Base-by-base conservation (phyloP, 2,329 filamentous ascomycete species). In the Alternaria burnsii region DNA sequence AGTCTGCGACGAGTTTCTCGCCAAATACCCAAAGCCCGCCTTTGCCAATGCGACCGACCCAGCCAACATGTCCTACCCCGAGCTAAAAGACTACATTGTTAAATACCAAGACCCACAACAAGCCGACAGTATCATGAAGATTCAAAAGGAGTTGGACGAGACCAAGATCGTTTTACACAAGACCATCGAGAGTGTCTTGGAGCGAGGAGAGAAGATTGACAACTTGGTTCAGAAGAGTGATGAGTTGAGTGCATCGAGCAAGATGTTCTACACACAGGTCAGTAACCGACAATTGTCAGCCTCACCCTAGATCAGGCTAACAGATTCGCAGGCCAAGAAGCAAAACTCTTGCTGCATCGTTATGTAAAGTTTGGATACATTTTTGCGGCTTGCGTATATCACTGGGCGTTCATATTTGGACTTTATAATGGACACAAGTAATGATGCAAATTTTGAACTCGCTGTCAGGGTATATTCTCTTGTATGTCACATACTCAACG, bases 141-240 rank as follows among this genome's bases (percentile, higher is more conserved):
- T 99, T 73, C 94, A 98, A 81, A 91, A 93, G 82, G 93, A 99
- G 83, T 85, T 99, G 63, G 94, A 98, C 76, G 94, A 97, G 85
- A 98, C 94, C 62, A 98, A 97, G 87, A 94, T 97, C 76, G 90
- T 97, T 61, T 85, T 99, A 72, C 93, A 98, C 83, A 97, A 98
- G 87, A 97, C 95, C 44, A 97, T 97, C 72, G 91, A 97, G 83
- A 91, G 88, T 73, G 89, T 90, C 48, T 80, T 97, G 74, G 90
- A 97, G 84, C 87, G 95, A 63, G 95, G 94, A 42, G 94, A 98
- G 87, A 98, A 97, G 86, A 93, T 99, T 70, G 94, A 98, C 76
- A 92, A 91, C 72, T 82, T 99, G 71, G 94, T 98, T 46, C 89
- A 90, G 66, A 98, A 98, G 88, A 97, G 92, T 74, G 93, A 97